Evolutionary conservation across 2,329 filamentous ascomycete genomes (phyloP).

Genomic region (Ophiostoma sp.): DNA sequence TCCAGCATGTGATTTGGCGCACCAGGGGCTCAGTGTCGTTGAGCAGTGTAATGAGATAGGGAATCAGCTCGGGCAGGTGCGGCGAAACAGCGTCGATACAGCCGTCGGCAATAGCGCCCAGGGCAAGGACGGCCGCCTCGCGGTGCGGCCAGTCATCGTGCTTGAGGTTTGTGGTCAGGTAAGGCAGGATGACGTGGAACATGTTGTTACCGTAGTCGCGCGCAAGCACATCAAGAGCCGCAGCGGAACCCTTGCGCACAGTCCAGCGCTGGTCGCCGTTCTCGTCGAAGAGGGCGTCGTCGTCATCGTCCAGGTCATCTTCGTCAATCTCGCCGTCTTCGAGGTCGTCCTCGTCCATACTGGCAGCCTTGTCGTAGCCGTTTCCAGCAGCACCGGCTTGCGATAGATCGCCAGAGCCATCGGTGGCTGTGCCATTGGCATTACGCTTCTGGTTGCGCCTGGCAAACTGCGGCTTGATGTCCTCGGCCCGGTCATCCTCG

Average conservation of each 20-base stretch:
- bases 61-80: conserved; percentile 83
- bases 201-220: conserved; percentile 82
- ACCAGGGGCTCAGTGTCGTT: conserved; percentile 85
- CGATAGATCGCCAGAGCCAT: conserved; percentile 41
- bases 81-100: conserved; percentile 86
- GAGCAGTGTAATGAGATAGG: conserved; percentile 81
- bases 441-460: conserved; percentile 58
- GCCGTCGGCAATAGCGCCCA: conserved; percentile 91
- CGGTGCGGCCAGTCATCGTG: conserved; percentile 87
- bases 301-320: conserved; percentile 76
- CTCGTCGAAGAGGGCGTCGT: conserved; percentile 68
- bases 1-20: conserved; percentile 96
- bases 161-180: conserved; percentile 81
- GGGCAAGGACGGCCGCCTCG: conserved; percentile 87
- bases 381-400: conserved; percentile 36
- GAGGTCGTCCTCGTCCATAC: conserved; percentile 52
- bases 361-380: conserved; percentile 50
- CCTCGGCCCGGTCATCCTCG: conserved; percentile 80
- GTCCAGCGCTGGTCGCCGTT: conserved; percentile 94
- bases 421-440: conserved; percentile 41
- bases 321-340: conserved; percentile 37
- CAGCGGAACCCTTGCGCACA: conserved; percentile 91
- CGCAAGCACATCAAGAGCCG: conserved; percentile 88
- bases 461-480: conserved; percentile 89
- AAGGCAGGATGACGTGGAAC: conserved; percentile 87